Base-by-base conservation (phyloP, 768 basidiomycete genomes). In the Asterophora parasitica region DNA sequence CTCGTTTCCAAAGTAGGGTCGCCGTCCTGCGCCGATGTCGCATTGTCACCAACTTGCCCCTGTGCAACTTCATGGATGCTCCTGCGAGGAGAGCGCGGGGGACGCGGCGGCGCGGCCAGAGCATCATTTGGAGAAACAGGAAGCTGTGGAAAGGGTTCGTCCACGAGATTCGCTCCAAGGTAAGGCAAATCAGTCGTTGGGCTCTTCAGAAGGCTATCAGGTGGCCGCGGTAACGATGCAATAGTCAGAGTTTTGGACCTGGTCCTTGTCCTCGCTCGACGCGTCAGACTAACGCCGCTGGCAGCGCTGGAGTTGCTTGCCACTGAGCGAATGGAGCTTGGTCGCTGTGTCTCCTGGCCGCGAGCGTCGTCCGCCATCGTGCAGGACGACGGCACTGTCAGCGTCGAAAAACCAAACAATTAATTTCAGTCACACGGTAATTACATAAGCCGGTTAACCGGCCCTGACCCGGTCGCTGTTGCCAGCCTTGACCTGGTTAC, bases 191-290 rank as follows among this genome's bases (percentile, higher is more conserved):
- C 67, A 43, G 66, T 62, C 31, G 49, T 46, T 53, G 62, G 44
- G 48, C 50, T 58, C 42, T 49, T 54, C 53, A 62, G 46, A 45
- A 41, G 53, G 23, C 58, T 61, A 28, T 58, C 60, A 46, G 61
- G 48, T 35, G 47, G 58, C 45, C 53, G 50, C 38, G 63, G 52
- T 13, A 58, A 51, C 52, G 64, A 54, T 44, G 52, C 47, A 38
- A 65, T 60, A 20, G 73, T 76, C 46, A 76, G 64, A 17, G 81
- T 79, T 59, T 62, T 71, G 43, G 78, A 79, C 64, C 81, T 77
- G 52, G 75, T 67, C 58, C 78, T 69, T 36, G 72, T 75, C 50
- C 76, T 65, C n/a, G 77, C 65, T 39, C 78, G 75, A 53, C 81
- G 77, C 28, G 72, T 60, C 39, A 83, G 74, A 56, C 75, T 76